Evolutionary conservation across 345 rosid genomes (phyloP).

Genomic region (Trapa incisa): DNA sequence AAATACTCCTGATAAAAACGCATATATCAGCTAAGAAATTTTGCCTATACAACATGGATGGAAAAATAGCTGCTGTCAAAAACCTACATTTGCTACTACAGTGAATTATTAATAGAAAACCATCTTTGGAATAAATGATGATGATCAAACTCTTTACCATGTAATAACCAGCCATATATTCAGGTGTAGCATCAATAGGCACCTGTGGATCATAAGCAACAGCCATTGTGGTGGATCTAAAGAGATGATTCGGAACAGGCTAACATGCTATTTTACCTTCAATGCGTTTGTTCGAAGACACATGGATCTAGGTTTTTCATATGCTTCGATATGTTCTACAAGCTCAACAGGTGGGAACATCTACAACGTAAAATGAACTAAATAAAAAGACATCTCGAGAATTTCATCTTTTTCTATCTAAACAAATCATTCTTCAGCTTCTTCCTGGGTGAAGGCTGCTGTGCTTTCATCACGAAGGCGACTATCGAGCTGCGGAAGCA

Average conservation of each 20-base stretch:
- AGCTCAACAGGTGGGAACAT: conserved; percentile 93
- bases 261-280: conserved; percentile 32
- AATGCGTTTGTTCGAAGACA: conserved; percentile 81
- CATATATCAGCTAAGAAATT: background rate
- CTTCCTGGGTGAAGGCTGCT: conserved; percentile 32
- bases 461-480: conserved; percentile 24
- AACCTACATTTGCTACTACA: too few species aligned
- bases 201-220: conserved; percentile 90
- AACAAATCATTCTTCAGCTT: conserved; percentile 38
- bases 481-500: conserved; percentile 11
- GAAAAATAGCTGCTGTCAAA: background rate
- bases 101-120: too few species aligned
- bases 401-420: conserved; percentile 24
- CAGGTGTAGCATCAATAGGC: conserved; percentile 94
- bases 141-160: conserved; percentile 32
- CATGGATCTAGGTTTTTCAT: conserved; percentile 84
- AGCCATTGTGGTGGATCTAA: background rate
- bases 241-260: background rate
- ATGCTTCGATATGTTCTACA: conserved; percentile 82
- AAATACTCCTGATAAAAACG: conserved; percentile 41
- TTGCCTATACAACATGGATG: background rate
- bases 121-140: conserved; percentile 1
- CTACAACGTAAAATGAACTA: conserved; percentile 24
- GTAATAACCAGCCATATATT: conserved; percentile 90
- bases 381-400: conserved; percentile 18